These are phyloP conservation scores for Blastocladiella emersonii DNA, from an alignment of 371 early-diverging fungal genomes.

Conservation along the genomic window DNA sequence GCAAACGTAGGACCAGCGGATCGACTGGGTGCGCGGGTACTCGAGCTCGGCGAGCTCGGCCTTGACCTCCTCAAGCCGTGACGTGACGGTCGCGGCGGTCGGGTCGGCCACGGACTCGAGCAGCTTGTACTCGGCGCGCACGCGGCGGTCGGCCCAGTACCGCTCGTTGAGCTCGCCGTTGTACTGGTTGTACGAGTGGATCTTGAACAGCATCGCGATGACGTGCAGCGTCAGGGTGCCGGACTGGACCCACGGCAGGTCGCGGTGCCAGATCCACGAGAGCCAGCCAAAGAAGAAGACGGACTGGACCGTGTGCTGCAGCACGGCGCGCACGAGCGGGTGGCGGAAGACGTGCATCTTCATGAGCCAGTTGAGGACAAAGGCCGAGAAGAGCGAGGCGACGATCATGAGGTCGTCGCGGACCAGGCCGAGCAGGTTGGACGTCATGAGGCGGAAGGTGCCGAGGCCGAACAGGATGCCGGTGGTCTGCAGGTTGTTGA, in stretches of 20 bases:
- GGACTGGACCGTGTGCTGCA: slow-evolving; percentile 59
- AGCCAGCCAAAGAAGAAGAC: slow-evolving; percentile 44
- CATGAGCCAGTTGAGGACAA: slow-evolving; percentile 42
- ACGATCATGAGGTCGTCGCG: slow-evolving; percentile 54
- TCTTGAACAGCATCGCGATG: slow-evolving; percentile 83
- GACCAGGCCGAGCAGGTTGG: slow-evolving; percentile 19
- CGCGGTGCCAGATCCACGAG: slow-evolving; percentile 34
- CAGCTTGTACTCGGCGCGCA: slow-evolving; percentile 13
- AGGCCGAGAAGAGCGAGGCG: slow-evolving; percentile 40
- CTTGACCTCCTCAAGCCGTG: not conserved
- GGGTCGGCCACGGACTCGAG: slow-evolving; percentile 6
- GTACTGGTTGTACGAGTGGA: not conserved
- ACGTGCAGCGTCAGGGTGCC: slow-evolving; percentile 78
- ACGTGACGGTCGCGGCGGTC: slow-evolving; percentile 5
- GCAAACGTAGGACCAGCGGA: slow-evolving; percentile 72
- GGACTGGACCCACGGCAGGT: slow-evolving; percentile 85
- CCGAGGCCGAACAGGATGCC: slow-evolving; percentile 48
- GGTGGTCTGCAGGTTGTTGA: slow-evolving; percentile 47
- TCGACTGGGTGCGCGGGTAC: slow-evolving; percentile 74
- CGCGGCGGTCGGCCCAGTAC: slow-evolving; percentile 32
- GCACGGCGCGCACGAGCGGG: slow-evolving; percentile 29
- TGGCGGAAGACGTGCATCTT: slow-evolving; percentile 38
- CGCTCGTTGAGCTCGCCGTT: slow-evolving; percentile 42
- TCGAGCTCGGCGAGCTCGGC: slow-evolving; percentile 74
- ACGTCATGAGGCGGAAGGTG: slow-evolving; percentile 14